A percentile compares a stretch with the other conserved stretches of the same genome.
Evolutionary conservation across 148 eudicot genomes (phyloP).

Genomic region (Silene conica): DNA sequence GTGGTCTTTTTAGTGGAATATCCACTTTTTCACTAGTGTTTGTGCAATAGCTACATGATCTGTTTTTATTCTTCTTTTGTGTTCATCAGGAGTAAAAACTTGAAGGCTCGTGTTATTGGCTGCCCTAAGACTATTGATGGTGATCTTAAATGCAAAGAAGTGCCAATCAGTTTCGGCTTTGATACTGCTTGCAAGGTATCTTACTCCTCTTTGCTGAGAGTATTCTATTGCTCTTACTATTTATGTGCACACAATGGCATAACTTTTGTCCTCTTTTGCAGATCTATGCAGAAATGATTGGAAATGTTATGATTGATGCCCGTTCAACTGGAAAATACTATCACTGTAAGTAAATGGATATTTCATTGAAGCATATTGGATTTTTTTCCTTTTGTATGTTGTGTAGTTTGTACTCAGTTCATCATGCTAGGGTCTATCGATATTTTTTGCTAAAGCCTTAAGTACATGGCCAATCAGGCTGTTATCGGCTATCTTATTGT

Average conservation of each 20-base stretch:
- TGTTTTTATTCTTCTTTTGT: neutral
- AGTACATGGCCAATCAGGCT: too few species aligned
- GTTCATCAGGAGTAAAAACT: conserved; percentile 65
- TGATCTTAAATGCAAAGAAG: conserved; percentile 93
- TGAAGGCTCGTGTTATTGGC: conserved; percentile 89
- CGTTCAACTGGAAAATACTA: conserved; percentile 98
- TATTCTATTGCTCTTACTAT: neutral
- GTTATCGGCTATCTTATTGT: neutral
- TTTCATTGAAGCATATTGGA: neutral
- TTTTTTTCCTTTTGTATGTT: neutral
- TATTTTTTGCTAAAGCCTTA: too few species aligned
- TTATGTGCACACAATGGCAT: neutral
- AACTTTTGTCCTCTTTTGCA: conserved; percentile 26
- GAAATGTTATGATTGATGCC: conserved; percentile 99
- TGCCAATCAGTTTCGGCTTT: conserved; percentile 94
- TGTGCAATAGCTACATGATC: neutral
- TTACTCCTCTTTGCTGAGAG: neutral
- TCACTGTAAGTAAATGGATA: conserved; percentile 65
- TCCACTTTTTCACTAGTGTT: neutral
- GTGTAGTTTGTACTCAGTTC: neutral
- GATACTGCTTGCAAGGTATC: conserved; percentile 99
- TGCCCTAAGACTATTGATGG: conserved; percentile 99
- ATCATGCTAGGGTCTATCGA: neutral
- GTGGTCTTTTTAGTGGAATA: neutral
- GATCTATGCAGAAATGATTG: conserved; percentile 98